Evolutionary conservation across 345 rosid genomes (phyloP), one percentile per base, ranked within the genome.

Genomic region (Mangifera indica): DNA sequence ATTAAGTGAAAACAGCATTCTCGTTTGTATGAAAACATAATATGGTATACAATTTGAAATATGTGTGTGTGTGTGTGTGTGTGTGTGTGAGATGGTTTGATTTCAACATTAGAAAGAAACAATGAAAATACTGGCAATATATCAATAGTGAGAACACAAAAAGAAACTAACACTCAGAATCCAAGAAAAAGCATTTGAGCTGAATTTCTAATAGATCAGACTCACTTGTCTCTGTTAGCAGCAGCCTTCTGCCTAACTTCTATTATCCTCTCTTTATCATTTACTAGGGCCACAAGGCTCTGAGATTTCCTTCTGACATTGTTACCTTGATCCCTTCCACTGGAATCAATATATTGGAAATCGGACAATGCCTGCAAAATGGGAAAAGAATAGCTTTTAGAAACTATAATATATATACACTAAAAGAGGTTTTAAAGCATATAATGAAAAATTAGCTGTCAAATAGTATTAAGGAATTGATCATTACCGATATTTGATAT

Each of bases 241-340:
- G 94, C 85, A 80, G 99, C 99, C 88, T 91, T 92, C 81, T 95
- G 89, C 75, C 99, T 84, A 79, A 87, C 93, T 80, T 95, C 98
- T 48, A 76, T 52, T 77, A 95, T 87, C 76, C 91, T 87, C 81
- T 92, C 99, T 79, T 95, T 95, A 85, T 95, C 98, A 80, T 91
- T 92, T 72, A 89, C 97, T 81, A 95, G 84, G 64, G 80, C 84
- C 63, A 95, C 97, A 72, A 95, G 96, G 80, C 86, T 72, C 86
- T 95, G 99, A 66, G 99, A 92, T 78, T 92, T 95, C 87, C 83
- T 95, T 74, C 99, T 86, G 65, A 95, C 97, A 85, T 92, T 95
- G 86, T 72, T 89, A 65, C 99, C 99, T 81, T 95, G 99, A 79
- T 95, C 99, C 82, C 88, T 88, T 77, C 98, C 98, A 72, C 85